A percentile compares a stretch with the other conserved stretches of the same genome.
Evolutionary conservation across 1,284 basidiomycete species (phyloP).

Genomic region (Paramarasmius palmivorus): DNA sequence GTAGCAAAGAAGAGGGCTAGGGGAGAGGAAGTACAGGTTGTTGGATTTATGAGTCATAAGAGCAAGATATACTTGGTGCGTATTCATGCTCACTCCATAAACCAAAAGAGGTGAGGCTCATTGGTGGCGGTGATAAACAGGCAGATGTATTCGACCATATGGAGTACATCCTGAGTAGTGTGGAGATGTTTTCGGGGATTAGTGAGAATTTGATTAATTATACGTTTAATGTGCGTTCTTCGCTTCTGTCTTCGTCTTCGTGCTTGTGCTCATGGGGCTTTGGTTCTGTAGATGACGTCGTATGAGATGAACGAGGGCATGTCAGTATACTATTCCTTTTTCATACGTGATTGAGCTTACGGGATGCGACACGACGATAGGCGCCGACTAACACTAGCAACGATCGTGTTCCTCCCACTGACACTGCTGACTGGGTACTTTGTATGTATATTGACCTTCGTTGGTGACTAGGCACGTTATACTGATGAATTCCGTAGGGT

Average conservation of each 20-base stretch:
- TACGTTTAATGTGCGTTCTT: conserved; percentile 59
- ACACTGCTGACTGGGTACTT: conserved; percentile 74
- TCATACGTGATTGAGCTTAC: conserved; percentile 7
- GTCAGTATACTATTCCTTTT: conserved; percentile 33
- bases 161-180: conserved; percentile 63
- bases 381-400: conserved; percentile 51
- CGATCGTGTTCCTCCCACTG: conserved; percentile 70
- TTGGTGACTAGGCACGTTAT: not conserved
- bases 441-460: conserved; percentile 36
- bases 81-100: no score
- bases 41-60: conserved; percentile 69
- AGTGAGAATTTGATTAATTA: conserved; percentile 72
- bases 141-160: conserved; percentile 74
- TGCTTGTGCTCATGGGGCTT: not conserved
- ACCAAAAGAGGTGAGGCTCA: no score
- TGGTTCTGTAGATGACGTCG: conserved; percentile 51
- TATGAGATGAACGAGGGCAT: conserved; percentile 74
- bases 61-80: conserved; percentile 66
- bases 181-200: conserved; percentile 69
- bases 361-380: conserved; percentile 22
- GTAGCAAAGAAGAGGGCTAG: conserved; percentile 16
- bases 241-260: conserved; percentile 4
- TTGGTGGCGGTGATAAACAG: no score
- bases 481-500: conserved; percentile 38
- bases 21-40: conserved; percentile 32